Evolutionary conservation across 140 eudicot genomes (phyloP), one percentile per base, ranked within the genome.

Genomic region (Stevia rebaudiana): DNA sequence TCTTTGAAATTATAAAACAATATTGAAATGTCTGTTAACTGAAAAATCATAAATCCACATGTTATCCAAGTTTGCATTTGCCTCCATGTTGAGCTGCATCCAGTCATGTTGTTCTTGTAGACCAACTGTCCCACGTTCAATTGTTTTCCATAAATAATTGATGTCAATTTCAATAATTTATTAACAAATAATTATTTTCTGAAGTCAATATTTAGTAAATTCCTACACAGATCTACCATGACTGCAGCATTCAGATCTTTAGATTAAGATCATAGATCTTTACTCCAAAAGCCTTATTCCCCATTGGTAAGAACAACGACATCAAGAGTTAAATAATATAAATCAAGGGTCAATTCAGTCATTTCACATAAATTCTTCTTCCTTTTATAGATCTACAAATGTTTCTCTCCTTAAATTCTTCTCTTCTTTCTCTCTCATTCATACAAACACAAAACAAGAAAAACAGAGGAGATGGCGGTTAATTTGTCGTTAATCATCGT

Each of bases 101-200:
- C 66, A 77, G 78, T 70, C 24, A 60, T 60, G 67, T 56, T 30
- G 69, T 65, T 13, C 61, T 40, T 44, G 36, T 41, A 63, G 16
- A 77, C 78, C 77, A 77, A 72, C 77, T 67, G 69, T 63, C 63
- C 76, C 81, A 77, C 37, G 81, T 77, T 77, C 76, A 47, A 11
- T 65, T 77, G 70, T 77, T 77, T 77, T 67, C 4, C 22, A 46
- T 63, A 10, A 64, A 70, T 66, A 21, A 68, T 75, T 75, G 23
- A 61, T 72, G 72, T 63, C 76, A 43, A 56, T 75, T 68, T 68
- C 61, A n/a, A 56, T 68, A 51, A 61, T 63, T 72, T 72, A 63
- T 53, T 62, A 48, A 25, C 58, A 51, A 28, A 22, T 23, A 39
- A 74, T 58, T 74, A 74, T 48, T 8, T 30, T 18, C 49, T 6